A percentile compares a stretch with the other conserved stretches of the same genome.
Conservation (phyloP, 2,329 filamentous ascomycete species). For the Penicillium aurantiogriseum region DNA sequence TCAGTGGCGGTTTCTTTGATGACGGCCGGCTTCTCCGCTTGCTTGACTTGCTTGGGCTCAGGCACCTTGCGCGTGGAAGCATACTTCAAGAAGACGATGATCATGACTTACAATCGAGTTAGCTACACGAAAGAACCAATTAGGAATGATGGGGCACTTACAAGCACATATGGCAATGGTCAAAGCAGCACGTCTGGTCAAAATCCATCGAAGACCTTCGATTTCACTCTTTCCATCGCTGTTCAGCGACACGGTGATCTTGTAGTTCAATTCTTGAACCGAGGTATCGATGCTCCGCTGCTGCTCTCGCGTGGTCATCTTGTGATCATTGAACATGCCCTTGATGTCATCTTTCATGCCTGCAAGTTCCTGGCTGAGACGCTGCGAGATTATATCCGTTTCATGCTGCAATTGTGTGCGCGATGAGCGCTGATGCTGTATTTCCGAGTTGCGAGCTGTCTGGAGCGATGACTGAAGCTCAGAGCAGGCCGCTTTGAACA, state of each 20-base stretch:
- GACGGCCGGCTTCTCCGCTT: constrained; percentile 29
- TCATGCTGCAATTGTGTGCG: constrained; percentile 87
- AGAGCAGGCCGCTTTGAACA: constrained; percentile 90
- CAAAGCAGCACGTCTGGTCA: constrained; percentile 63
- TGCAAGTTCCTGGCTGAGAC: constrained; percentile 76
- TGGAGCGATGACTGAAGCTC: constrained; percentile 86
- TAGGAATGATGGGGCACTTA: constrained; percentile 29
- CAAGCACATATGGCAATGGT: constrained; percentile 55
- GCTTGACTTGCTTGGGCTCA: constrained; percentile 36
- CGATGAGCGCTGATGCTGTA: constrained; percentile 79
- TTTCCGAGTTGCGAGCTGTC: constrained; percentile 70
- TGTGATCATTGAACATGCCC: constrained; percentile 93
- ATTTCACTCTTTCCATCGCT: constrained; percentile 91
- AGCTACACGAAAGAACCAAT: neutral
- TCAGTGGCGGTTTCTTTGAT: constrained; percentile 32
- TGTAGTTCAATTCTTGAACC: constrained; percentile 94
- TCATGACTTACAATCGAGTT: constrained; percentile 42
- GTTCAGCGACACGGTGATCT: constrained; percentile 86
- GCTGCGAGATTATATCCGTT: constrained; percentile 85
- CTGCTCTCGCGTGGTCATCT: constrained; percentile 86
- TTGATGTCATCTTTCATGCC: constrained; percentile 87
- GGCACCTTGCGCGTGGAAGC: constrained; percentile 42
- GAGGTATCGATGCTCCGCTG: constrained; percentile 80
- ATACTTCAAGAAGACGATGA: constrained; percentile 48
- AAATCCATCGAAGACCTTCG: constrained; percentile 84